Percentiles rank a stretch among this genome's conserved stretches.
These are phyloP conservation scores for Backusella tarrabulga DNA, from an alignment of 192 early-diverging fungal species.

Conservation along the genomic window DNA sequence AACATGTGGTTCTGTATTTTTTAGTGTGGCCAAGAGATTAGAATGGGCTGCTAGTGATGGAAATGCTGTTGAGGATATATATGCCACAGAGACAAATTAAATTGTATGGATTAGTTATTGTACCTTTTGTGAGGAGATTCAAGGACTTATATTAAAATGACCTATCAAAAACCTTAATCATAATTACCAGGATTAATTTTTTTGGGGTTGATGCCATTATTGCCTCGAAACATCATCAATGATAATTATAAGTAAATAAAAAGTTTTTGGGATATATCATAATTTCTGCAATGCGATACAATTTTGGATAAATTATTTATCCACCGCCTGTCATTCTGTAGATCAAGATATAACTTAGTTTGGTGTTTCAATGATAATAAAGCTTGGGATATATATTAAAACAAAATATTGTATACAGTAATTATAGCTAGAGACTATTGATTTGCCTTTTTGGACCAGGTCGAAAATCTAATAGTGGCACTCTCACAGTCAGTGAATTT, in stretches of 20 bases:
- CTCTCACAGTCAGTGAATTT: too few relatives aligned
- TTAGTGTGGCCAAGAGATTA: conserved; percentile 10
- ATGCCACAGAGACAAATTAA: not conserved
- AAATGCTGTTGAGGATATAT: not conserved
- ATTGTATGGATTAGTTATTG: not conserved
- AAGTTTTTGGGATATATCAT: not conserved
- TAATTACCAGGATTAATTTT: not conserved
- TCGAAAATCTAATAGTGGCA: too few relatives aligned
- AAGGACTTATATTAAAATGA: not conserved
- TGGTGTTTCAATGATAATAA: too few relatives aligned
- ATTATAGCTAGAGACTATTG: too few relatives aligned
- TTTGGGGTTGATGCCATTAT: not conserved
- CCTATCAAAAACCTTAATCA: not conserved
- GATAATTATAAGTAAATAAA: not conserved
- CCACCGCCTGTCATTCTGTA: too few relatives aligned
- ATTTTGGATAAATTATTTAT: too few relatives aligned
- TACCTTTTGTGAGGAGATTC: not conserved
- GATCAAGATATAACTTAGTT: too few relatives aligned
- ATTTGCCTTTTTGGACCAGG: too few relatives aligned
- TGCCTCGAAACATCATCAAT: not conserved
- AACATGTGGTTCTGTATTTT: not conserved
- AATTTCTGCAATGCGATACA: too few relatives aligned
- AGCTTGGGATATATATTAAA: too few relatives aligned
- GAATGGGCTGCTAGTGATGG: conserved; percentile 8
- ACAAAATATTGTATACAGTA: too few relatives aligned